phyloP scores from a whole-genome alignment of 2,329 filamentous ascomycete species.

The Alternaria sp. region DNA sequence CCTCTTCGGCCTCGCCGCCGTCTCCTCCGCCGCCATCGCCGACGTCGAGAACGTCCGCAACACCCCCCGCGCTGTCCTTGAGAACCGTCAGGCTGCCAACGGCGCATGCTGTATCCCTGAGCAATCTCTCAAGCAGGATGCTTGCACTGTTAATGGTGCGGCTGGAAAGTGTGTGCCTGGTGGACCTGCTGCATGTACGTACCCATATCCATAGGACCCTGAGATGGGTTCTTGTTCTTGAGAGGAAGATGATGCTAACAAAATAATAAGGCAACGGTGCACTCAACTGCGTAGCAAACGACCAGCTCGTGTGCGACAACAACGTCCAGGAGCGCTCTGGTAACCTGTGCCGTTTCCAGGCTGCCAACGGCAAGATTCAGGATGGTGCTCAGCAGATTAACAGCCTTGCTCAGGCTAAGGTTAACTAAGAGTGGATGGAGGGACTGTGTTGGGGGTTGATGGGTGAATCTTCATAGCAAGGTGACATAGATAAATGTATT shows the following conservation, averaged over 20 bases:
- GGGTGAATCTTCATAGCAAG: background rate
- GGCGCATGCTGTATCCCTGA: slow-evolving; percentile 24
- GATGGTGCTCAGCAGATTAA: slow-evolving; percentile 16
- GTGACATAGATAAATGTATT: background rate
- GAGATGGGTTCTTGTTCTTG: too few species aligned
- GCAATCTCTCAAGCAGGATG: slow-evolving; percentile 15
- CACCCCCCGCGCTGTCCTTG: slow-evolving; percentile 12
- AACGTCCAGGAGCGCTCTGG: slow-evolving; percentile 19
- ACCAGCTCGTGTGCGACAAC: slow-evolving; percentile 22
- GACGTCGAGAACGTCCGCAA: slow-evolving; percentile 22
- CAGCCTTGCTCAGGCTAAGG: slow-evolving; percentile 18
- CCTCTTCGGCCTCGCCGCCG: slow-evolving; percentile 25
- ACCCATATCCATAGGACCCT: too few species aligned
- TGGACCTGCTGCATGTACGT: slow-evolving; percentile 21
- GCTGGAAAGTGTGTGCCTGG: slow-evolving; percentile 26
- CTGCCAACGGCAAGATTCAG: slow-evolving; percentile 15
- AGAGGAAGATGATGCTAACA: background rate
- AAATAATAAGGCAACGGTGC: slow-evolving; percentile 13
- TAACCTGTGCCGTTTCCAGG: slow-evolving; percentile 21
- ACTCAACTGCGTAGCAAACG: slow-evolving; percentile 25
- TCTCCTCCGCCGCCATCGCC: slow-evolving; percentile 22
- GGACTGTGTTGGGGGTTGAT: background rate
- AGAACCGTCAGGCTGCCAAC: slow-evolving; percentile 19
- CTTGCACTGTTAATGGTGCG: slow-evolving; percentile 21
- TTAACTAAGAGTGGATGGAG: slow-evolving; percentile 7